Base-by-base conservation (phyloP, 345 rosid species). In the Combretum micranthum region DNA sequence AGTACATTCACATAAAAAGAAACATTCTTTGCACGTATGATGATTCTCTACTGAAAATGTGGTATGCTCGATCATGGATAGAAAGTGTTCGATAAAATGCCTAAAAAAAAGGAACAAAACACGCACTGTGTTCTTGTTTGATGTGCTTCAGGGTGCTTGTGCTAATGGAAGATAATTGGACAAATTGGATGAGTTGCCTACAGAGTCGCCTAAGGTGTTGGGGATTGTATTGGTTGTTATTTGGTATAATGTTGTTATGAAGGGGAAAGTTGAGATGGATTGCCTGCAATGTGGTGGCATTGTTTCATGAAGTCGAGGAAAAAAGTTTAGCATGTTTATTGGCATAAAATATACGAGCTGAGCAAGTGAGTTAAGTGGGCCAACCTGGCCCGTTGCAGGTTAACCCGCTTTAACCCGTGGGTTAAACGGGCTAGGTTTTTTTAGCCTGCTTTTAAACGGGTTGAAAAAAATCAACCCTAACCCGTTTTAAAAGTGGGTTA, bases 21-120 rank as follows among this genome's bases (percentile, higher is more conserved):
- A 57, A 78, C 76, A 18, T 89, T 89, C 61, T 60, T 73, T 2
- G 74, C 78, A 12, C 77, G 83, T 57, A 52, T 86, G 20, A 77
- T 86, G 12, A 16, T 16, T 3, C 58, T 86, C 0, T 84, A 80
- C 12, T 89, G 92, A 0, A 61, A 48, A 14, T 76, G 75, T 0
- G 88, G 83, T 25, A 82, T 89, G 95, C 68, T 63, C 45, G 84
- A 86, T 45, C 56, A 82, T 42, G 94, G 88, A 4, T 77, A 68
- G 67, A 80, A 78, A 60, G 57, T 83, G 91, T 84, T 88, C 79
- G 91, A 84, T 56, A 89, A 84, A 84, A 82, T 86, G 91, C 76
- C 80, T 2, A 67, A 66, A 1, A 44, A 83, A 15, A 78, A n/a
- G n/a, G n/a, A n/a, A 71, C 18, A 79, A 92, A 52, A 68, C 65